phyloP scores from a whole-genome alignment of 371 early-diverging fungal genomes.

The Mortierella sp. region DNA sequence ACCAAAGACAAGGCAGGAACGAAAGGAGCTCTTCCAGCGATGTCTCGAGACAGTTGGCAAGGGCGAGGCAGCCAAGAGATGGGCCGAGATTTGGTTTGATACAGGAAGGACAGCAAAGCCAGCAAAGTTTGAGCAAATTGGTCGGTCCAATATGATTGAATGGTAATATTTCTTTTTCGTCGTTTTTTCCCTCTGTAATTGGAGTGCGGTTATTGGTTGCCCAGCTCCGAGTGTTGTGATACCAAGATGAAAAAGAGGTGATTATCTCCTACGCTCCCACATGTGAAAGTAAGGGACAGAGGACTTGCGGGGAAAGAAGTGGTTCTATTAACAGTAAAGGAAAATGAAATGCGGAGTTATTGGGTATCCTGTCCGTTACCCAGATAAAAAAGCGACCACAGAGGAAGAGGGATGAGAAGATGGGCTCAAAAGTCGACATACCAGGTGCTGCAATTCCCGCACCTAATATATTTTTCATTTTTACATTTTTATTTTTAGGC shows the following conservation, averaged over 20 bases:
- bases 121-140: conserved; percentile 58
- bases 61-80: conserved; percentile 61
- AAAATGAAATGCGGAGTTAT: not conserved
- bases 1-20: conserved; percentile 55
- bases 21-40: conserved; percentile 59
- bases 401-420: not conserved
- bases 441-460: not conserved
- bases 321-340: not conserved
- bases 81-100: conserved; percentile 67
- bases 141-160: conserved; percentile 65
- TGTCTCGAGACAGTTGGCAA: conserved; percentile 56
- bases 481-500: conserved; percentile 54
- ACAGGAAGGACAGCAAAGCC: conserved; percentile 55
- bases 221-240: not conserved
- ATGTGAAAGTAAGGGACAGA: not conserved
- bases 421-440: not conserved
- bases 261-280: not conserved
- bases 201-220: not conserved
- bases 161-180: conserved; percentile 58
- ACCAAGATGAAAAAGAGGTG: not conserved
- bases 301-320: not conserved
- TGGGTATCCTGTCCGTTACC: not conserved
- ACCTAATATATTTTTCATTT: conserved; percentile 1
- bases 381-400: not conserved
- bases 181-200: conserved; percentile 1